Evolutionary conservation across 1,139 yeast species (phyloP).

Genomic region (Lodderomyces orthopsilosis): DNA sequence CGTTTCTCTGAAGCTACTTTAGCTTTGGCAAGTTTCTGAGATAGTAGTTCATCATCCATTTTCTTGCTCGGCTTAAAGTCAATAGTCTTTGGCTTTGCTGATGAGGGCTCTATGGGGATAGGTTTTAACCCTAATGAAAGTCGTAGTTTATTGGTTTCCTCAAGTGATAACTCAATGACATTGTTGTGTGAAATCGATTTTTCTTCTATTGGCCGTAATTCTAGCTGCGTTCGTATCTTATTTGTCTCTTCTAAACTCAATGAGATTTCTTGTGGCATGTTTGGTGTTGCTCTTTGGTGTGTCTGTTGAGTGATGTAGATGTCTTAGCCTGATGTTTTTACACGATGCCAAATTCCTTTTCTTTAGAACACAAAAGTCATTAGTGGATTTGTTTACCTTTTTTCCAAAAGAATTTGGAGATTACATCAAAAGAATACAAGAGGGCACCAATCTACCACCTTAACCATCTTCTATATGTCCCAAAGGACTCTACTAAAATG

Average conservation of each 20-base stretch:
- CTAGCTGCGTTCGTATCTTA: slow-evolving; percentile 30
- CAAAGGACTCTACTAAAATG: background rate
- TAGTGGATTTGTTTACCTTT: background rate
- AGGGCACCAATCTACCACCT: too few species aligned
- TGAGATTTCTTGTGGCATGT: slow-evolving; percentile 28
- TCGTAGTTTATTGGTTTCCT: slow-evolving; percentile 39
- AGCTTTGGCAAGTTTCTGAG: slow-evolving; percentile 11
- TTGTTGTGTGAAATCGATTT: background rate
- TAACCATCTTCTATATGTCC: too few species aligned
- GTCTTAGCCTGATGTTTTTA: too few species aligned
- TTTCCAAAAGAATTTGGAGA: background rate
- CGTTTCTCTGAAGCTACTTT: background rate
- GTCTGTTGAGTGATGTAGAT: background rate
- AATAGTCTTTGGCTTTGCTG: background rate
- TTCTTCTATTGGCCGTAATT: slow-evolving; percentile 17
- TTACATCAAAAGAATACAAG: too few species aligned
- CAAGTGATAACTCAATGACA: slow-evolving; percentile 27
- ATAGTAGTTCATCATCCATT: background rate
- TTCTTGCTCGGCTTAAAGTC: background rate
- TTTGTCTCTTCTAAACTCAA: slow-evolving; percentile 40
- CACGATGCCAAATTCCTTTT: too few species aligned
- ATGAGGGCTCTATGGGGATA: slow-evolving; percentile 19
- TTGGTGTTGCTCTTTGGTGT: background rate
- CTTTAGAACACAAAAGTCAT: background rate
- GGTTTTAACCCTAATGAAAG: slow-evolving; percentile 31